Evolutionary conservation across 148 eudicot species (phyloP).

Genomic region (Gaultheria prostrata): DNA sequence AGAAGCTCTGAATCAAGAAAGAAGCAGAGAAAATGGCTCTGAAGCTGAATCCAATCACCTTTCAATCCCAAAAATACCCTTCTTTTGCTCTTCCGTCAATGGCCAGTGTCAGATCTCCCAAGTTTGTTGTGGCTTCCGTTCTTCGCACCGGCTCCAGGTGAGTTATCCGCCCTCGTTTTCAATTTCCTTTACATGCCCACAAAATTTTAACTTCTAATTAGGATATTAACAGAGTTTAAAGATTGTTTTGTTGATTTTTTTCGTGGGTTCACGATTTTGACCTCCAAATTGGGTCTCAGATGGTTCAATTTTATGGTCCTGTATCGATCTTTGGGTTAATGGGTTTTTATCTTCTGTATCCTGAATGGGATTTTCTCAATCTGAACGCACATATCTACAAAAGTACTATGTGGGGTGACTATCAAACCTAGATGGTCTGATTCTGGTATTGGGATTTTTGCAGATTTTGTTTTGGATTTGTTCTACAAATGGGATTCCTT

Average conservation of each 20-base stretch:
- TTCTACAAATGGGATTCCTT: not conserved
- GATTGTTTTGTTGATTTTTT: not conserved
- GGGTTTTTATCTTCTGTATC: not conserved
- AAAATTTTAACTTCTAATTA: not conserved
- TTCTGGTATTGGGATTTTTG: not conserved
- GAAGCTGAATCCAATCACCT: conserved; percentile 29
- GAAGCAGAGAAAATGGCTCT: conserved; percentile 29
- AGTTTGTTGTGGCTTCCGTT: conserved; percentile 40
- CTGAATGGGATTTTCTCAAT: not conserved
- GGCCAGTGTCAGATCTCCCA: conserved; percentile 36
- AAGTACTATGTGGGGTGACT: not conserved
- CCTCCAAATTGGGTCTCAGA: conserved; percentile 8
- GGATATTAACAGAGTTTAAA: not conserved
- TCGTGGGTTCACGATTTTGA: not conserved
- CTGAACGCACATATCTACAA: not conserved
- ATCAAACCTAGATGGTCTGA: not conserved
- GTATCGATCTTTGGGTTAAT: not conserved
- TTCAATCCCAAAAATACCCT: conserved; percentile 31
- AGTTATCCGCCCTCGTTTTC: not conserved
- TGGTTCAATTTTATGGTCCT: not conserved
- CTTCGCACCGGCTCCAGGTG: conserved; percentile 37
- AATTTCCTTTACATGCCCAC: not conserved
- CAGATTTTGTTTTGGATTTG: not conserved
- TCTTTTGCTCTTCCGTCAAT: conserved; percentile 23
- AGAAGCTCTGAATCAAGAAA: conserved; percentile 18